Base-by-base conservation (phyloP, 2,329 filamentous ascomycete genomes). In the Rasamsonia emersonii region DNA sequence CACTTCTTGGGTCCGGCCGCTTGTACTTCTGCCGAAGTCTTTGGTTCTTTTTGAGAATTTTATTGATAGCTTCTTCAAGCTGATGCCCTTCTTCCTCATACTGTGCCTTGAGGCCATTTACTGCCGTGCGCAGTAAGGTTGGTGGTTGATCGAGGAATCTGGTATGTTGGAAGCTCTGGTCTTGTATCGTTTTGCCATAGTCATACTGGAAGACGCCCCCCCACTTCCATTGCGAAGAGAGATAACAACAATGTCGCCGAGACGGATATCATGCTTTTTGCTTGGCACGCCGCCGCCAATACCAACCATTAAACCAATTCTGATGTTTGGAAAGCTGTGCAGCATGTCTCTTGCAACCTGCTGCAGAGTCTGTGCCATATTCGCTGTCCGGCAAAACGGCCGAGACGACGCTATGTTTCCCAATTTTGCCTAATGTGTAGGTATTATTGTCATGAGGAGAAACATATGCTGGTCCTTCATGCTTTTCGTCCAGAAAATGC, bases 221-320 rank as follows among this genome's bases (percentile, higher is more conserved):
- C 7, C n/a, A n/a, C 35, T 21, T 15, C 31, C 40, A 11, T 28
- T 28, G 10, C 28, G 20, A 9, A 40, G 36, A 18, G 31, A 18
- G 18, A 30, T 37, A 4, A 37, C 27, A 17, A 37, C 35, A 28
- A 56, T 38, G 37, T 56, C 51, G 2, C 51, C 51, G 1, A 57
- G 48, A 5, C 49, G 45, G 16, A 56, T 52, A 37, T 56, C 51
- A 21, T 45, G 24, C 17, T 44, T 43, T 27, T 18, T 2, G 24
- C 38, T 46, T 3, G 49, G 51, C 18, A 33, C 45, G 8, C 51
- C 53, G 15, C 56, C 56, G 1, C 53, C 63, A 29, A 67, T 61
- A 11, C 65, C 65, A 2, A 69, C 62, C 56, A 69, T 60, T 1
- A 69, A 45, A 3, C 55, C 54, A 23, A 66, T 34, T 9, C 45